These are phyloP conservation scores for Malus fusca DNA, from an alignment of 306 rosid genomes.

Conservation along the genomic window DNA sequence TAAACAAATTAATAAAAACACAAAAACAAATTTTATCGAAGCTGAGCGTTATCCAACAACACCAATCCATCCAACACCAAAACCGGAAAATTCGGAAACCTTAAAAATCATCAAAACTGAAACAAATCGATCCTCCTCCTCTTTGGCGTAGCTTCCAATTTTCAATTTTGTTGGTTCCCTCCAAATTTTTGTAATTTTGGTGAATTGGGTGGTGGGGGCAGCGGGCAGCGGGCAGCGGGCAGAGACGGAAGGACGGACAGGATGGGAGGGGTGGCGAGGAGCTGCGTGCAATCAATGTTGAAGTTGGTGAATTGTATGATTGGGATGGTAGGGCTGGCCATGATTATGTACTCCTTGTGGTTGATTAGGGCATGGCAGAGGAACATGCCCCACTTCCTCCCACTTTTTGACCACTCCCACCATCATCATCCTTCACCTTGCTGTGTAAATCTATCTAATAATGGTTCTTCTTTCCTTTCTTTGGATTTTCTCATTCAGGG, in stretches of 20 bases:
- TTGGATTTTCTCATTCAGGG: background rate
- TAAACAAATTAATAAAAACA: too few relatives aligned
- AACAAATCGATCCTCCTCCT: background rate
- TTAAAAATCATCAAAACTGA: background rate
- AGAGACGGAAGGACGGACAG: background rate
- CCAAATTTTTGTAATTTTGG: background rate
- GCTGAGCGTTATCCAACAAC: too few relatives aligned
- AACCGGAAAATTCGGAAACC: background rate
- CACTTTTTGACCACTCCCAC: slow-evolving; percentile 37
- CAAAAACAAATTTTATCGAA: too few relatives aligned
- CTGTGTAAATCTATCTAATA: slow-evolving; percentile 15
- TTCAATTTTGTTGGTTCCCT: background rate
- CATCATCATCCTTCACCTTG: slow-evolving; percentile 46
- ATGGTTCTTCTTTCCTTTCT: background rate
- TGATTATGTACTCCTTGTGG: slow-evolving; percentile 62
- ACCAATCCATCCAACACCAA: too few relatives aligned
- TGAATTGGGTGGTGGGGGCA: slow-evolving; percentile 8
- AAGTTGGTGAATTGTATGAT: slow-evolving; percentile 68
- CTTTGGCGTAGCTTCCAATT: background rate
- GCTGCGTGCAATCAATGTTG: slow-evolving; percentile 64
- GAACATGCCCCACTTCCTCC: slow-evolving; percentile 26
- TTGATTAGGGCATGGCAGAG: slow-evolving; percentile 72
- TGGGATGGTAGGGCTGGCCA: slow-evolving; percentile 74
- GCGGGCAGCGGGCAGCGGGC: too few relatives aligned
- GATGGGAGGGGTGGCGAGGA: slow-evolving; percentile 48